Evolutionary conservation across 495 filamentous ascomycete genomes (phyloP).

Genomic region (Xanthoparmelia taractica): DNA sequence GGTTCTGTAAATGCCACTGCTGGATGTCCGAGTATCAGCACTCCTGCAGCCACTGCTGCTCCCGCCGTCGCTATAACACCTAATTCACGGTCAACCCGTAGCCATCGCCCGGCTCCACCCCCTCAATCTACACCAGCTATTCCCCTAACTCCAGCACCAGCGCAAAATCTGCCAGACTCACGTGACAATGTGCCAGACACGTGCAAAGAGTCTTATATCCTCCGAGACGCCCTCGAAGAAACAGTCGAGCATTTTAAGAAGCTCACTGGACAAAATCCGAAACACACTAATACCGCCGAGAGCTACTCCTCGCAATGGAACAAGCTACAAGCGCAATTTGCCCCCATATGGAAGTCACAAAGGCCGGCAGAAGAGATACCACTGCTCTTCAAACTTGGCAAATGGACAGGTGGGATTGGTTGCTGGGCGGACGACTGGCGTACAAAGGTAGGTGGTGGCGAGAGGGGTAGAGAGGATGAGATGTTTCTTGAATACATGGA

Average conservation of each 20-base stretch:
- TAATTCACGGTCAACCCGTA: neutral
- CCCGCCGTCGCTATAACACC: neutral
- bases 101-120: neutral
- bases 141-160: neutral
- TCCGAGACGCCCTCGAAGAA: neutral
- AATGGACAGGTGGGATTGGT: neutral
- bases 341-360: neutral
- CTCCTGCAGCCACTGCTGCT: neutral
- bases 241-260: neutral
- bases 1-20: neutral
- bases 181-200: neutral
- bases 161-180: neutral
- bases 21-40: neutral
- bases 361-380: neutral
- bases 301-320: neutral
- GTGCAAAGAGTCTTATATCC: neutral
- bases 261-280: neutral
- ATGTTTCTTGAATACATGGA: neutral
- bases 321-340: neutral
- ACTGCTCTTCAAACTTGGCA: neutral
- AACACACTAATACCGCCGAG: neutral
- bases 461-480: neutral
- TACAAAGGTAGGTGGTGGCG: neutral
- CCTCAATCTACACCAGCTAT: neutral
- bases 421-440: neutral